Evolutionary conservation across 1,139 yeast genomes (phyloP), one percentile per base, ranked within the genome.

Genomic region (Yamadazyma sp.): DNA sequence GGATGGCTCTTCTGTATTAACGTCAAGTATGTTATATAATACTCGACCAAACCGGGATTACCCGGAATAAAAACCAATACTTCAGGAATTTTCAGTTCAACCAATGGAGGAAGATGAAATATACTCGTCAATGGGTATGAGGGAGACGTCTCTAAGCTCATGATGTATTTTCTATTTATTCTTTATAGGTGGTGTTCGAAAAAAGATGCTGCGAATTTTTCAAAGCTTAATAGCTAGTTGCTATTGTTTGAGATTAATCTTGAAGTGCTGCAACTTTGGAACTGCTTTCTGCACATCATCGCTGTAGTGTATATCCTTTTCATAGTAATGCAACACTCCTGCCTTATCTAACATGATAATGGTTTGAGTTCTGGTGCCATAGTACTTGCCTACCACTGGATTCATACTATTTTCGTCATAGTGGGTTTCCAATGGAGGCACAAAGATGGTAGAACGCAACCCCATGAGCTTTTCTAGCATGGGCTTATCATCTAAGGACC

Each of bases 341-440:
- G 57, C 40, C 27, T 67, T 70, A 48, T 74, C 76, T 9, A 87
- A 70, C 15, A 88, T 54, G 5, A 90, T 70, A 1, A 89, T 76
- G 0, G 96, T 88, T 54, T 89, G 96, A 0, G 97, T 87, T 38
- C 97, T 65, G 0, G 98, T 92, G 0, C 97, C 97, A 52, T 90
- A 92, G 51, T 70, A 79, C 20, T 64, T 60, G 0, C 86, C 86
- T 18, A 56, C 47, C 2, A 59, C 53, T 8, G 35, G 33, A 9
- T 43, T 45, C 38, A 36, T 34, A 7, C 36, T 31, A 6, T 17
- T 8, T 6, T 26, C 34, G 6, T 33, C 27, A 22, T 31, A 38
- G 4, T 30, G 28, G 5, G 67, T 56, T 23, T 58, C 53, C 29
- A 78, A 44, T 0, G 89, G 86, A 1, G 96, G 96, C 9, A 88